Conservation (phyloP, 768 basidiomycete species). For the Suillus lakei region DNA sequence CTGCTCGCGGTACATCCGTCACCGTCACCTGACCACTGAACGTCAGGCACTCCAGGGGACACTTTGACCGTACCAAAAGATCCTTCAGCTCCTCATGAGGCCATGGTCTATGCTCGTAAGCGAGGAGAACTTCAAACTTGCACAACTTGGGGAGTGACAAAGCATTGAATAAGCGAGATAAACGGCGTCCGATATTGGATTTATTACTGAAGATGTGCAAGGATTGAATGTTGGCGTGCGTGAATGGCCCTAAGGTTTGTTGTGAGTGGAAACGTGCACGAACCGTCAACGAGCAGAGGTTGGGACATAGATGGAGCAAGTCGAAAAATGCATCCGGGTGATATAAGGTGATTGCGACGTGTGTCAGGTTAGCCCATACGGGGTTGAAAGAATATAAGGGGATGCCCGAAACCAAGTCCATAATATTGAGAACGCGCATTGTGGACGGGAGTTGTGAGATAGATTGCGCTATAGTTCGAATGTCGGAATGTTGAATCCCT, state of each 20-base stretch:
- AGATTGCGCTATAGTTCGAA: too few relatives aligned
- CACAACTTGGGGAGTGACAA: not conserved
- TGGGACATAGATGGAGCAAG: slow-evolving; percentile 24
- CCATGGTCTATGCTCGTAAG: too few relatives aligned
- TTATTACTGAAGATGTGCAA: slow-evolving; percentile 14
- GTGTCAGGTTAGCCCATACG: slow-evolving; percentile 23
- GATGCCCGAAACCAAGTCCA: too few relatives aligned
- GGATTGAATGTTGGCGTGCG: slow-evolving; percentile 15
- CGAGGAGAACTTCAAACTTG: not conserved
- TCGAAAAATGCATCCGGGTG: slow-evolving; percentile 9
- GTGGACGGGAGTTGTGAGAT: too few relatives aligned
- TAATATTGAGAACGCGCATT: too few relatives aligned
- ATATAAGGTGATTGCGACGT: slow-evolving; percentile 6
- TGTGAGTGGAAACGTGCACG: too few relatives aligned
- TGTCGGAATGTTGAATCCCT: too few relatives aligned
- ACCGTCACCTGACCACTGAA: slow-evolving; percentile 18
- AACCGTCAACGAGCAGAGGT: slow-evolving; percentile 20
- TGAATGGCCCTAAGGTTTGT: not conserved
- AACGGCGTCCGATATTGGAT: not conserved
- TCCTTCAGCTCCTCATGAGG: slow-evolving; percentile 17
- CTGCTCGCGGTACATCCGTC: slow-evolving; percentile 16
- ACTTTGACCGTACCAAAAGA: slow-evolving; percentile 21
- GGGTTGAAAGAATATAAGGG: slow-evolving; percentile 19
- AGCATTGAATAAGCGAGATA: not conserved
- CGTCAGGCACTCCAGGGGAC: slow-evolving; percentile 25